Evolutionary conservation across 2,329 filamentous ascomycete genomes (phyloP), one percentile per base, ranked within the genome.

Genomic region (Pseudogymnoascus sp.): DNA sequence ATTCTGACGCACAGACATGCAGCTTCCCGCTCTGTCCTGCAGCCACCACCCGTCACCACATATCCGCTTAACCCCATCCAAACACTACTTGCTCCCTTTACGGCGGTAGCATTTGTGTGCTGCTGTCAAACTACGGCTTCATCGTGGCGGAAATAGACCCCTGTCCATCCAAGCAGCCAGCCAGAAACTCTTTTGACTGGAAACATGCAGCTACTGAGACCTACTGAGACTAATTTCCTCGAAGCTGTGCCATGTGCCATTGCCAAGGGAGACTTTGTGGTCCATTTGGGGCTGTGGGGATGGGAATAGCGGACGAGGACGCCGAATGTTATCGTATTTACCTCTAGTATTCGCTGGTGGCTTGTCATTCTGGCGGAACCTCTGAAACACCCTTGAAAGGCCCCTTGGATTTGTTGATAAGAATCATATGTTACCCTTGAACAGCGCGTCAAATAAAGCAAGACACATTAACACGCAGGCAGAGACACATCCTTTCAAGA

Each of bases 391-490:
- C 11, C 37, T 21, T 33, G 38, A 35, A 16, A 29, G 6, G 23
- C 33, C 37, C 59, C 59, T 63, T 52, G 23, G 60, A 61, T 35
- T 58, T 29, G 60, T 31, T 49, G 35, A 52, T 52, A 43, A 61
- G 60, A 58, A 43, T 31, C 41, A 58, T 11, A 29, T 75, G 73
- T 77, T 73, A 73, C 73, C 71, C 73, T 72, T 70, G 72, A 26
- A 39, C 58, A 60, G 16, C 58, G 23, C 33, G 19, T 29, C 35
- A 26, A 35, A 39, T 41, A 60, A 29, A 59, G 21, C 6, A 39
- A 39, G 16, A 39, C 58, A 55, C n/a, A 10, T 55, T 33, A 55
- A 55, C n/a, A 70, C 69, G 75, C 78, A 81, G 81, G 80, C 78
- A 77, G 71, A 71, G 67, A 66, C 65, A 71, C 74, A 71, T 73